Evolutionary conservation across 2,329 filamentous ascomycete species (phyloP), one percentile per base, ranked within the genome.

Genomic region (Bisporella sp.): DNA sequence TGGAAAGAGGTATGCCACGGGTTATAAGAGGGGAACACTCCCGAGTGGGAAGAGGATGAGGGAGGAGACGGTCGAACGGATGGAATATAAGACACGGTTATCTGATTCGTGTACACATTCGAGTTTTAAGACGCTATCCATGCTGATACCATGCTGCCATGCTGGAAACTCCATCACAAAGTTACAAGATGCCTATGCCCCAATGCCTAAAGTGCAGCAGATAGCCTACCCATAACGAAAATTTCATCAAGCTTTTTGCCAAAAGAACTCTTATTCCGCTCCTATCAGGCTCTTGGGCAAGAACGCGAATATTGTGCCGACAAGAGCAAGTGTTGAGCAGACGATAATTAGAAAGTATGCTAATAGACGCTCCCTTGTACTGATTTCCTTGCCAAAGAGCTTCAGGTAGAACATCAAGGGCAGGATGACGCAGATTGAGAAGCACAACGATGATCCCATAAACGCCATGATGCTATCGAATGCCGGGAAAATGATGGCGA

Each of bases 381-480:
- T 71, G 43, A 96, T 80, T 53, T 92, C 83, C 46, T 81, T 76
- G 44, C 83, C 82, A 66, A 95, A 97, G 1, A 97, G 81, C 70
- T 91, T 95, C 50, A 97, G 71, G 64, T 97, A 90, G 65, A 99
- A 97, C 4, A 84, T 78, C 32, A 96, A 73, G 0, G 92, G 93
- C 46, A 99, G 74, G 68, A 95, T 90, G 57, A 97, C 84, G 69
- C 92, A 97, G 57, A 97, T 95, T 13, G 88, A 89, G 61, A 96
- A 96, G 70, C 92, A 96, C 12, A 96, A 77, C 4, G 90, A 86
- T 39, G 87, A 89, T 9, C 93, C 92, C 71, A 97, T 83, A 48
- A 88, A 74, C 39, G 80, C 79, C 83, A 87, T 87, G 61, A 87
- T 84, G 56, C 78, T 76, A 63, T 88, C 84, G 62, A 87, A 87